phyloP scores from a whole-genome alignment of 805 yeast species.

The Clavispora fructus region DNA sequence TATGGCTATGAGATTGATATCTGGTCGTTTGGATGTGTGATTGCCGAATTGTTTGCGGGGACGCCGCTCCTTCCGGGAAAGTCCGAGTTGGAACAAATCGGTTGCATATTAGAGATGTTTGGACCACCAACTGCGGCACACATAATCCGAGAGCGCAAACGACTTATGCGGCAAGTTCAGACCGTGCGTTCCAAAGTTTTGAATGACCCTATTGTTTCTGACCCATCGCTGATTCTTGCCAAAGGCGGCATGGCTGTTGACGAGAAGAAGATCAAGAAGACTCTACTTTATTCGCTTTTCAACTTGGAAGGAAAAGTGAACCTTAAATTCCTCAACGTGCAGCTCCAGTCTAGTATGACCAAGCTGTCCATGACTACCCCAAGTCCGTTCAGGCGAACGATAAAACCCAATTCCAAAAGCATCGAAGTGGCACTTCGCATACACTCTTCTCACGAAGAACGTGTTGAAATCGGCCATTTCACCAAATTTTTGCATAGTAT shows the following conservation, averaged over 20 bases:
- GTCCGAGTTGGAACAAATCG: slow-evolving; percentile 45
- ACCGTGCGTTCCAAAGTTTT: slow-evolving; percentile 8
- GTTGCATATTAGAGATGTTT: slow-evolving; percentile 37
- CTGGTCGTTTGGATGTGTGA: slow-evolving; percentile 87
- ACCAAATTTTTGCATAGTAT: slow-evolving; percentile 23
- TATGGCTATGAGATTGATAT: slow-evolving; percentile 64
- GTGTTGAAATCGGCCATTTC: slow-evolving; percentile 14
- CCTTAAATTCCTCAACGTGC: slow-evolving; percentile 26
- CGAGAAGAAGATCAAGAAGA: slow-evolving; percentile 30
- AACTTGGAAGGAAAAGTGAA: slow-evolving; percentile 36
- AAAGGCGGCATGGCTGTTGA: slow-evolving; percentile 12
- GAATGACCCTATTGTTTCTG: slow-evolving; percentile 9
- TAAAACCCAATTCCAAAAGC: slow-evolving; percentile 24
- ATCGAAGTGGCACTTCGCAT: slow-evolving; percentile 27
- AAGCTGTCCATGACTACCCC: slow-evolving; percentile 3
- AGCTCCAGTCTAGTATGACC: slow-evolving; percentile 13
- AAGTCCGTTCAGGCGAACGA: slow-evolving; percentile 15
- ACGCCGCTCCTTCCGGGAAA: slow-evolving; percentile 18
- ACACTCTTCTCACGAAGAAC: slow-evolving; percentile 9
- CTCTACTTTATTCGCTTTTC: slow-evolving; percentile 33
- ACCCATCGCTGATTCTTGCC: slow-evolving; percentile 2
- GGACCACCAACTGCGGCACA: slow-evolving; percentile 43
- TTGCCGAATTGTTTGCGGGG: slow-evolving; percentile 22
- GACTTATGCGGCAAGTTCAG: slow-evolving; percentile 21
- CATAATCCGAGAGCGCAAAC: slow-evolving; percentile 35